Evolutionary conservation across 2,329 filamentous ascomycete genomes (phyloP).

Genomic region (Botrytis cinerea): DNA sequence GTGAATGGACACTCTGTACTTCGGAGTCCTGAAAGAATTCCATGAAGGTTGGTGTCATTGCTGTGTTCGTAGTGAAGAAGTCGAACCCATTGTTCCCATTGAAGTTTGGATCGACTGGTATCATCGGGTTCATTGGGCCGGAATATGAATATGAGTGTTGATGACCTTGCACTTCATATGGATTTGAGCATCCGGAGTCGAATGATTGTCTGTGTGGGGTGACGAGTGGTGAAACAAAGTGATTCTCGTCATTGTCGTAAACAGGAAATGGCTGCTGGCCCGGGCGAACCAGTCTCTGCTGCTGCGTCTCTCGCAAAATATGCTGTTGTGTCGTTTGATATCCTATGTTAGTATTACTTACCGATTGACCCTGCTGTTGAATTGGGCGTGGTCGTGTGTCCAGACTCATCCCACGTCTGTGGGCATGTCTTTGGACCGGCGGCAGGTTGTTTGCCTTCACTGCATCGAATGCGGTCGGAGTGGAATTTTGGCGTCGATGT

Average conservation of each 20-base stretch:
- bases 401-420: constrained; percentile 83
- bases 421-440: constrained; percentile 56
- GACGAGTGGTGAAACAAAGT: constrained; percentile 57
- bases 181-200: constrained; percentile 47
- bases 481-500: constrained; percentile 87
- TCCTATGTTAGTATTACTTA: constrained; percentile 62
- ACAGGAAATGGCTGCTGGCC: constrained; percentile 49
- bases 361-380: constrained; percentile 44
- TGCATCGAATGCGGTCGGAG: constrained; percentile 74
- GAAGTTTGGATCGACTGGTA: constrained; percentile 43
- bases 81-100: constrained; percentile 39
- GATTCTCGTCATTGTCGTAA: constrained; percentile 52
- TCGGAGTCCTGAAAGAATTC: constrained; percentile 40
- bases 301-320: constrained; percentile 86
- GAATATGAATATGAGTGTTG: constrained; percentile 39
- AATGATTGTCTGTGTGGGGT: constrained; percentile 58
- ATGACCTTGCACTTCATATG: constrained; percentile 37
- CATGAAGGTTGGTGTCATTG: constrained; percentile 39
- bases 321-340: constrained; percentile 63
- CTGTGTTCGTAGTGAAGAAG: constrained; percentile 35
- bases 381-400: constrained; percentile 67
- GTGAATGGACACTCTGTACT: constrained; percentile 27
- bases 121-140: constrained; percentile 49
- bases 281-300: constrained; percentile 82
- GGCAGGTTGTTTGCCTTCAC: constrained; percentile 69